Evolutionary conservation across 2,329 filamentous ascomycete species (phyloP).

Genomic region (Colletotrichum plurivorum): DNA sequence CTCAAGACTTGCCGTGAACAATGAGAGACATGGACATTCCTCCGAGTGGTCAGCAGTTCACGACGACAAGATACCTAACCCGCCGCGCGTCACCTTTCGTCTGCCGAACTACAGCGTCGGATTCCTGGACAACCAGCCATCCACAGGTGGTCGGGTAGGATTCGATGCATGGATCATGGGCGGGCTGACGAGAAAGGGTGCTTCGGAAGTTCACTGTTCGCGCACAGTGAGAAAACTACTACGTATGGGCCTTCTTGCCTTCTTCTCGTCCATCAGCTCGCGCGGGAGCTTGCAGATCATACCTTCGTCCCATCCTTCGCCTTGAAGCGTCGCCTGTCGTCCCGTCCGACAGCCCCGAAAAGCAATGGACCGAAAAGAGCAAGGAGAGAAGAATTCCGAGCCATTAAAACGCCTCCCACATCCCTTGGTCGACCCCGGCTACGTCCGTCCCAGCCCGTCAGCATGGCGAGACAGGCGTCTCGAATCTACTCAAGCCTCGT

Average conservation of each 20-base stretch:
- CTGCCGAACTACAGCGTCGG: not conserved
- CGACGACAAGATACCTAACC: not conserved
- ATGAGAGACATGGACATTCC: not conserved
- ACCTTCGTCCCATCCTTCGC: constrained; percentile 8
- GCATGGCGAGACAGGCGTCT: constrained; percentile 12
- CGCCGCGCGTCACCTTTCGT: not conserved
- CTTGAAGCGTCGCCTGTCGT: not conserved
- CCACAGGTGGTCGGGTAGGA: not conserved
- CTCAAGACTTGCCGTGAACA: not conserved
- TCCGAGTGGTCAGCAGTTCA: not conserved
- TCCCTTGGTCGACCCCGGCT: constrained; percentile 2
- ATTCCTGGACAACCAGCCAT: not conserved
- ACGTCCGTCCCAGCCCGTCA: not conserved
- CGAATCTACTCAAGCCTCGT: not conserved
- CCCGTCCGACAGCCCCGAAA: not conserved
- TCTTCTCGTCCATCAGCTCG: not conserved
- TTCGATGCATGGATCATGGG: not conserved
- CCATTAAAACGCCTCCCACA: not conserved
- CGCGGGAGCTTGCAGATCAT: constrained; percentile 18
- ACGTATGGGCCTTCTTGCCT: not conserved
- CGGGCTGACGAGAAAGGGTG: not conserved
- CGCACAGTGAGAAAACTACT: not conserved
- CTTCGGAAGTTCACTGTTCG: no score
- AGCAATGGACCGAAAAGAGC: no score
- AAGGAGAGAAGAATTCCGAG: not conserved